Percentiles rank a stretch among this genome's conserved stretches.
phyloP scores from a whole-genome alignment of 805 yeast genomes.

The Schizosaccharomyces octosporus region DNA sequence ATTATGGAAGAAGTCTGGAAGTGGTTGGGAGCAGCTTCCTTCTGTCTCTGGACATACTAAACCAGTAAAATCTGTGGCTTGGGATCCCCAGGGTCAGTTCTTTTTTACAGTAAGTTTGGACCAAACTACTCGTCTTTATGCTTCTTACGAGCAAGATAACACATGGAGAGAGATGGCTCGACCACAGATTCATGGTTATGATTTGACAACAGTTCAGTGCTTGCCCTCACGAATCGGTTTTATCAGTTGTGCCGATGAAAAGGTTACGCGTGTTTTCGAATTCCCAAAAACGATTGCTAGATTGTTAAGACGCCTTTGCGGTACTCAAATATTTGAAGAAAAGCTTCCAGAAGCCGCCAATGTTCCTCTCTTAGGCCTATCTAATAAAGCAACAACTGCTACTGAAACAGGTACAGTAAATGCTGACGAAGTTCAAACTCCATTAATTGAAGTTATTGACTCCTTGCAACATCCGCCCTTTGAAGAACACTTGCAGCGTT shows the following conservation, averaged over 20 bases:
- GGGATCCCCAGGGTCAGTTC: conserved; percentile 20
- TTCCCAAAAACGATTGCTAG: conserved; percentile 59
- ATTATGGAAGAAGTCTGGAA: conserved; percentile 26
- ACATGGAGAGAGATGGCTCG: conserved; percentile 85
- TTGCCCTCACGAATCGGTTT: conserved; percentile 32
- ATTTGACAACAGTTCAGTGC: conserved; percentile 59
- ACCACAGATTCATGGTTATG: conserved; percentile 96
- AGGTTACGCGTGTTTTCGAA: conserved; percentile 66
- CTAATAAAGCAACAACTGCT: conserved; percentile 58
- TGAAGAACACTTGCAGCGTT: conserved; percentile 78
- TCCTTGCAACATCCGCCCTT: conserved; percentile 38
- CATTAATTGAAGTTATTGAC: conserved; percentile 10
- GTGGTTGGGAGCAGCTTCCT: conserved; percentile 16
- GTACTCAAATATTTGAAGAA: conserved; percentile 7
- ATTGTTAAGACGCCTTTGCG: conserved; percentile 28
- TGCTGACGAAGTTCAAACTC: conserved; percentile 13
- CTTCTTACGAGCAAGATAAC: conserved; percentile 25
- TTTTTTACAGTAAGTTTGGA: conserved; percentile 28
- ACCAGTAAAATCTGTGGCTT: conserved; percentile 52
- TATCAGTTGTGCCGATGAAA: conserved; percentile 91
- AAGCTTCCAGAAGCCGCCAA: conserved; percentile 60
- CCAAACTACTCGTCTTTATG: conserved; percentile 72
- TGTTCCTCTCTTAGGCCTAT: conserved; percentile 76
- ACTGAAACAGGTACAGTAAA: conserved; percentile 18
- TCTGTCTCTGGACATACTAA: conserved; percentile 58